Evolutionary conservation across 192 early-diverging fungal species (phyloP), one percentile per base, ranked within the genome.

Genomic region (Umbelopsis vinacea): DNA sequence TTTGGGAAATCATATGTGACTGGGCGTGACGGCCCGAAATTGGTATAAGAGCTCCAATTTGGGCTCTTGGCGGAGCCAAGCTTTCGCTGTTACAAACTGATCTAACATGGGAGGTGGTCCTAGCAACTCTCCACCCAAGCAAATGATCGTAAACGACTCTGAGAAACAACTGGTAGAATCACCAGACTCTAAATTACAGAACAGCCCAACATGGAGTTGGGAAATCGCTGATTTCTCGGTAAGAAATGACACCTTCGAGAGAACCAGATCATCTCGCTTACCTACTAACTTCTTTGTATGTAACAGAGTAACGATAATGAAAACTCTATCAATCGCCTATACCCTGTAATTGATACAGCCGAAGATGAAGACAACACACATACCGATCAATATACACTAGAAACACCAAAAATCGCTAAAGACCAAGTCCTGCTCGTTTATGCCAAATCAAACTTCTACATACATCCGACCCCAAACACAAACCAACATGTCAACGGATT

Each of bases 381-480:
- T n/a, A 24, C 15, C 21, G 21, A 24, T 33, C 7, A 46, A 73
- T 2, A 37, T 37, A 22, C 53, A 11, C 29, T 37, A 53, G 29
- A 66, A 60, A 8, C 29, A 67, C 57, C 57, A 66, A 37, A 46
- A 8, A 71, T 47, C 24, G 47, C 29, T 37, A 63, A 67, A 66
- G 48, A 73, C 22, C 57, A 29, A 52, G 48, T 73, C 12, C 21
- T 50, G 19, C 23, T 75, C 3, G 66, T 75, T 6, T 75, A 75
- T 66, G 68, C 69, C 40, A 75, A 75, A 19, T 75, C 74, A 22
- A 69, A 69, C 14, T 75, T 75, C 29, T 75, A 66, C 22, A 26
- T 75, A 11, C 66, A 23, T 24, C 68, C 68, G 29, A 66, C 19
- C 29, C 46, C 71, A 14, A 46, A 26, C 15, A 23, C 29, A 26